Conservation (phyloP, 176 grass and related monocot genomes). For the Triticum aestivum region IWGSC_CS_RefSeq_v2.1 NC_057814.1:375652617-375653116, state of each 20-base stretch:
- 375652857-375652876: slow-evolving; percentile 78
- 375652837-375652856: slow-evolving; percentile 91
- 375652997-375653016: slow-evolving; percentile 63
- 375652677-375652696: slow-evolving; percentile 95
- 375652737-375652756: slow-evolving; percentile 68
- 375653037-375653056: slow-evolving; percentile 76
- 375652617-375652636: slow-evolving; percentile 78
- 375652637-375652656: slow-evolving; percentile 94
- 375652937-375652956: slow-evolving; percentile 35
- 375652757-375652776: slow-evolving; percentile 61
- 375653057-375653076: slow-evolving; percentile 70
- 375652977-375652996: slow-evolving; percentile 92
- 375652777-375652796: slow-evolving; percentile 95
- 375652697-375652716: slow-evolving; percentile 69
- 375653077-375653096: slow-evolving; percentile 61
- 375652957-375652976: slow-evolving; percentile 74
- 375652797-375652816: slow-evolving; percentile 75
- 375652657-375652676: slow-evolving; percentile 82
- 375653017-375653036: slow-evolving; percentile 50
- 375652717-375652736: slow-evolving; percentile 95
- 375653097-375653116: slow-evolving; percentile 57
- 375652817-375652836: slow-evolving; percentile 57
- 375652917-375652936: slow-evolving; percentile 68
- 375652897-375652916: slow-evolving; percentile 61
- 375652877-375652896: slow-evolving; percentile 86